Percentiles rank a stretch among this genome's conserved stretches.
These are phyloP conservation scores for Malassezia nana DNA, from an alignment of 1,284 basidiomycete species.

Conservation along the genomic window DNA sequence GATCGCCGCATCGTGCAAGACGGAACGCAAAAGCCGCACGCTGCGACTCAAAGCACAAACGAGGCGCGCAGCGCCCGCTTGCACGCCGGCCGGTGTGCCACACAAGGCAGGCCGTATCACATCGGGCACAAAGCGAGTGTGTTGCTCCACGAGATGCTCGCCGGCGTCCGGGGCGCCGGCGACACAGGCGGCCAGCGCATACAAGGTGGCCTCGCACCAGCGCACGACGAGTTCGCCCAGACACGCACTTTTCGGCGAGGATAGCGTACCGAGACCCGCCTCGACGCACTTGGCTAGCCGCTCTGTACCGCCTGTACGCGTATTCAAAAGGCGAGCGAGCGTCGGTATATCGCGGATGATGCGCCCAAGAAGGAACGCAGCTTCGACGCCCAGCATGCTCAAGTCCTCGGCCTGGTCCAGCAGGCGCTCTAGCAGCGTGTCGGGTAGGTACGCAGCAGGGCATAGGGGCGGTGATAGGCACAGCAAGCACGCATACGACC, in stretches of 20 bases:
- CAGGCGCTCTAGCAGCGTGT: constrained; percentile 19
- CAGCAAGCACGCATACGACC: constrained; percentile 34
- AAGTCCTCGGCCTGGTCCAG: constrained; percentile 30
- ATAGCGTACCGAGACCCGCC: neutral
- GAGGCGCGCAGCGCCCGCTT: constrained; percentile 34
- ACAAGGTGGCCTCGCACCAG: neutral
- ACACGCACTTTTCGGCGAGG: no score
- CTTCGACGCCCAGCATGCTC: constrained; percentile 28
- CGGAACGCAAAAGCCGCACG: constrained; percentile 36
- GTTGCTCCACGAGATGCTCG: constrained; percentile 24
- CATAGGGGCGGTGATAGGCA: constrained; percentile 20
- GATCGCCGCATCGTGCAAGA: constrained; percentile 37
- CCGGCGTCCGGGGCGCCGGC: neutral
- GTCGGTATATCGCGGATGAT: neutral
- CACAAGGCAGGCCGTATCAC: constrained; percentile 24
- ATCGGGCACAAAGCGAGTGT: constrained; percentile 30
- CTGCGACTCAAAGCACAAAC: constrained; percentile 33
- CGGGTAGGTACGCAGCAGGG: neutral
- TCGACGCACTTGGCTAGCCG: neutral
- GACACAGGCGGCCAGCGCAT: neutral
- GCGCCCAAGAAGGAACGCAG: neutral
- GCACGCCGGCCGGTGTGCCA: constrained; percentile 30
- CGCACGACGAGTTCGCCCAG: neutral
- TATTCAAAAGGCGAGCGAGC: neutral
- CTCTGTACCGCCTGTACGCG: neutral